Base-by-base conservation (phyloP, 106 monocot genomes). In the Alisma plantagoaquatica region DNA sequence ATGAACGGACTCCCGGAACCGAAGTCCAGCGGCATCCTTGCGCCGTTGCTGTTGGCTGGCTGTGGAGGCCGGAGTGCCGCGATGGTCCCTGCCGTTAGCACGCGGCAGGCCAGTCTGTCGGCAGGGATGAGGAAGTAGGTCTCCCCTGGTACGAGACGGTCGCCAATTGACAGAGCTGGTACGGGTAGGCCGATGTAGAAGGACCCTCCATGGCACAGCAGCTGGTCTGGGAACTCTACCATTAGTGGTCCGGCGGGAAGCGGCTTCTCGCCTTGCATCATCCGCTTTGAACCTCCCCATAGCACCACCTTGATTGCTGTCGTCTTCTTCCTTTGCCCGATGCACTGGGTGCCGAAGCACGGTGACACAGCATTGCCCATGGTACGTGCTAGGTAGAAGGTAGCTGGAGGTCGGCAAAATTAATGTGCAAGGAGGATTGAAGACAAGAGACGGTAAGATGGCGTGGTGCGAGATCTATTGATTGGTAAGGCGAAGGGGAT, bases 131-230 rank as follows among this genome's bases (percentile, higher is more conserved):
- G 24, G 27, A 64, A 53, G 53, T 64, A 64, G 1, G 64, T 64
- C 27, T 64, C 10, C 2, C 53, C 28, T 3, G 12, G 10, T 1
- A 6, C 9, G 7, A 64, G 53, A 23, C 43, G 43, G 14, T 64
- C 64, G 42, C n/a, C 9, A 29, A 53, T 18, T n/a, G 35, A 27
- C 2, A 64, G 27, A 2, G 27, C 15, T 10, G 64, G 64, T n/a
- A 64, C 16, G 9, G 52, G 64, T 2, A 19, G 64, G 42, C 53
- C 53, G 53, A 64, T 53, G 42, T 16, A 53, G 64, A 64, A 64
- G 27, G 42, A 35, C 17, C 53, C 53, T 14, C 53, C 35, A 28
- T 29, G 27, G 41, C 64, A 64, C 28, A 64, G 31, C 1, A 64
- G 14, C 19, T 27, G 64, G 27, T 64, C 53, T 2, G 64, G 52